phyloP scores from a whole-genome alignment of 306 rosid species.

The Ormosia emarginata region DNA sequence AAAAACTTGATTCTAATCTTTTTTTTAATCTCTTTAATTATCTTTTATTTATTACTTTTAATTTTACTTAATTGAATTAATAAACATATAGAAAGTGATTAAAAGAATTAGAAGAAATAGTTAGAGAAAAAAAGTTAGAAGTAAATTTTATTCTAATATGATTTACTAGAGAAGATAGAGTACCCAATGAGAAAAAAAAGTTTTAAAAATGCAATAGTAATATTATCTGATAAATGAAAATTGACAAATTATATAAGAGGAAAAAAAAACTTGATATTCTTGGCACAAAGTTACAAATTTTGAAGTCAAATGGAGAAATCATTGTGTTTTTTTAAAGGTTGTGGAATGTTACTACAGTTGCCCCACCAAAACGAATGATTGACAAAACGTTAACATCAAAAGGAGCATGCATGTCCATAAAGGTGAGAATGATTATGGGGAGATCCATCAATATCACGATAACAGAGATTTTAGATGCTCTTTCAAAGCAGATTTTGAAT shows the following conservation, averaged over 20 bases:
- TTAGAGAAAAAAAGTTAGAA: no score
- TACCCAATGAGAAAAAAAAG: background rate
- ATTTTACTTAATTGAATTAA: no score
- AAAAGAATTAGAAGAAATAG: no score
- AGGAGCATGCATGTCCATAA: slow-evolving; percentile 18
- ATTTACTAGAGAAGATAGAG: background rate
- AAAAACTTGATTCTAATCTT: no score
- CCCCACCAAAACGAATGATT: slow-evolving; percentile 36
- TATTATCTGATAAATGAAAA: background rate
- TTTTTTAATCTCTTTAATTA: no score
- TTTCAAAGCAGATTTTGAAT: background rate
- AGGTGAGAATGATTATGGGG: slow-evolving; percentile 21
- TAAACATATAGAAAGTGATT: no score
- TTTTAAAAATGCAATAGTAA: background rate
- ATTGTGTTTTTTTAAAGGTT: slow-evolving; percentile 13
- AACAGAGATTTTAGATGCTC: background rate
- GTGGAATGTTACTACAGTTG: slow-evolving; percentile 2
- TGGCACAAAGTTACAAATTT: background rate
- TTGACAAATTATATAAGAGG: background rate
- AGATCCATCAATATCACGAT: slow-evolving; percentile 11
- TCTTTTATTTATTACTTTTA: no score
- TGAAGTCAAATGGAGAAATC: slow-evolving; percentile 34
- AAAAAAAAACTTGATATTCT: background rate
- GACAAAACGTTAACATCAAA: slow-evolving; percentile 23
- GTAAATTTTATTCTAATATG: no score